Evolutionary conservation across 2,329 filamentous ascomycete genomes (phyloP), one percentile per base, ranked within the genome.

Genomic region (Diaporthe destruens): DNA sequence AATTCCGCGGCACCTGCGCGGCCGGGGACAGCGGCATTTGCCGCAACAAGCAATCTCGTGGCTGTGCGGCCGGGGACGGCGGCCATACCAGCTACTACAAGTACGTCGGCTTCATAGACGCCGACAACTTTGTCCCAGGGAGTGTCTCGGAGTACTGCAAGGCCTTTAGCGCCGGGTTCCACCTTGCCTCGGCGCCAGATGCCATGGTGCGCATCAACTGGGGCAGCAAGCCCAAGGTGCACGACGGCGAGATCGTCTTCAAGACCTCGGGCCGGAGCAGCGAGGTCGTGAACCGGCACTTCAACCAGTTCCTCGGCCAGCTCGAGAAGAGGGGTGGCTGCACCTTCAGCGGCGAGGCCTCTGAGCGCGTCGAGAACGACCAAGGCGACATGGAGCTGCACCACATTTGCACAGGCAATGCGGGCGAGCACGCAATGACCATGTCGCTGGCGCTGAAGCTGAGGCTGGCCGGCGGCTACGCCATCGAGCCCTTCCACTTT

Each of bases 391-490:
- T 25, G 14, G 67, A 44, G 11, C 23, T 55, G 16, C 75, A 76
- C n/a, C 72, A 79, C 20, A 76, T 81, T 57, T 76, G 76, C 5
- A 81, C 80, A 0, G 80, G 79, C 12, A 81, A 81, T 65, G 79
- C 80, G 1, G 80, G 79, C 39, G 79, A 81, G 71, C 79, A 81
- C 65, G 79, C 80, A 72, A 82, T 84, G 78, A 80, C 77, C 16
- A 79, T 84, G 73, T 78, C 77, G 9, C 75, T 84, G n/a, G 82
- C 80, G 2, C 67, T 77, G 12, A 79, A 81, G 75, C 75, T 81
- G 36, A 71, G 77, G 20, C 67, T 80, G 47, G 80, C 80, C 0
- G 74, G 77, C 49, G 80, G 80, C 14, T 81, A 80, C 44, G 80
- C 80, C 54, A 79, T 81, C 59, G 80, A 81, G 76, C 80, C 80